phyloP scores from a whole-genome alignment of 306 rosid genomes.

The Corylus americana region DNA sequence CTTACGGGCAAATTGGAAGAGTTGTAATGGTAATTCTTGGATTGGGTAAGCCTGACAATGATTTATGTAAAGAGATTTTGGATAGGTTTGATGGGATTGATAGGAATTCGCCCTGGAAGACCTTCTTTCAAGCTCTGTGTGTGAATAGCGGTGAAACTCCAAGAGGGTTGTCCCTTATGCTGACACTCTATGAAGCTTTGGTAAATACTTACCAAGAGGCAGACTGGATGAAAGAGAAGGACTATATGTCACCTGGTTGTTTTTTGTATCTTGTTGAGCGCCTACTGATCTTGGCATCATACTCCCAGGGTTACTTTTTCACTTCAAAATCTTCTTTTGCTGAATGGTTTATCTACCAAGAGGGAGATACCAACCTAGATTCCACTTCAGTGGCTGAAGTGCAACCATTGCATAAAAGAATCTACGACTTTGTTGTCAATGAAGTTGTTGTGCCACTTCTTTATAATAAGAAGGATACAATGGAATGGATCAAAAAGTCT shows the following conservation, averaged over 20 bases:
- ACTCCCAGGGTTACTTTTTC: slow-evolving; percentile 36
- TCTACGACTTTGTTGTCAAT: background rate
- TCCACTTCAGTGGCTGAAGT: background rate
- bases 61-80: slow-evolving; percentile 24
- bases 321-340: slow-evolving; percentile 55
- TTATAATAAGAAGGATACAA: slow-evolving; percentile 5
- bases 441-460: slow-evolving; percentile 27
- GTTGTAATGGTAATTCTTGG: slow-evolving; percentile 51
- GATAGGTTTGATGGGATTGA: slow-evolving; percentile 12
- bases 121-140: slow-evolving; percentile 35
- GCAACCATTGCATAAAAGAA: background rate
- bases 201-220: slow-evolving; percentile 28
- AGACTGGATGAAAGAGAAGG: slow-evolving; percentile 23
- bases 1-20: slow-evolving; percentile 55
- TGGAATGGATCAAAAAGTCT: slow-evolving; percentile 43
- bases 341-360: slow-evolving; percentile 60
- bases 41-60: slow-evolving; percentile 18
- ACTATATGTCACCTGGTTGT: slow-evolving; percentile 62
- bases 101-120: slow-evolving; percentile 40
- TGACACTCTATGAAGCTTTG: slow-evolving; percentile 40
- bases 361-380: slow-evolving; percentile 25
- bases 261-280: slow-evolving; percentile 74
- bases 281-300: slow-evolving; percentile 43
- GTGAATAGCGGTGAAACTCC: background rate
- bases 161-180: slow-evolving; percentile 1